Percentiles rank a stretch among this genome's conserved stretches.
phyloP scores from a whole-genome alignment of 192 early-diverging fungal genomes.

The Mortierella antarctica region DNA sequence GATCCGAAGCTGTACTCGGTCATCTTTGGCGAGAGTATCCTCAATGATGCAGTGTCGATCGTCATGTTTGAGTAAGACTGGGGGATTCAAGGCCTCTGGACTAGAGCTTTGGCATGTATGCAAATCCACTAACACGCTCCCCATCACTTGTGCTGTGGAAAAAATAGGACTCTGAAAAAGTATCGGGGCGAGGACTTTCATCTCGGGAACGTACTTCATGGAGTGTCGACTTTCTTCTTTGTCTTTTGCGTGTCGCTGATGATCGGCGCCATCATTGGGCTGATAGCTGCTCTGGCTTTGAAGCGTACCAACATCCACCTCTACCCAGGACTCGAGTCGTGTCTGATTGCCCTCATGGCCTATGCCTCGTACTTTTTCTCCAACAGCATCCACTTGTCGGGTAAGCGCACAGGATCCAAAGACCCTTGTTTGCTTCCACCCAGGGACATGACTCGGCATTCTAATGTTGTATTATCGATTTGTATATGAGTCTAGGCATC shows the following conservation, averaged over 20 bases:
- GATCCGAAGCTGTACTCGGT: conserved; percentile 96
- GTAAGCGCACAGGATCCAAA: conserved; percentile 31
- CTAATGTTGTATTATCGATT: no score
- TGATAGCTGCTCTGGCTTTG: conserved; percentile 83
- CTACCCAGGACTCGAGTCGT: conserved; percentile 89
- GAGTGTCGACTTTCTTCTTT: conserved; percentile 79
- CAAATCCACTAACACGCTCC: no score
- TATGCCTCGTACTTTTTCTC: conserved; percentile 95
- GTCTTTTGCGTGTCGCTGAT: conserved; percentile 86
- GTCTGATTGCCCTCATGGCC: conserved; percentile 85
- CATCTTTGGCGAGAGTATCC: conserved; percentile 94
- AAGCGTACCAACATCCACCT: conserved; percentile 89
- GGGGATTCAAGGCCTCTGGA: no score
- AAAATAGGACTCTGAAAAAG: conserved; percentile 73
- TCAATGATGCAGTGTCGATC: conserved; percentile 98
- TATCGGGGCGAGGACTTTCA: conserved; percentile 81
- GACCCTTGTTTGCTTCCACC: no score
- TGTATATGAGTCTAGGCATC: conserved; percentile 61
- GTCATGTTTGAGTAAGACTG: conserved; percentile 84
- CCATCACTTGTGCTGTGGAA: not conserved
- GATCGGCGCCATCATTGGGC: conserved; percentile 84
- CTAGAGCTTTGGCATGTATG: no score
- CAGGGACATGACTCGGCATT: no score
- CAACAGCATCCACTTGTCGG: conserved; percentile 87
- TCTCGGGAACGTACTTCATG: conserved; percentile 67